Evolutionary conservation across 495 filamentous ascomycete species (phyloP).

Genomic region (Tetracladium setigerum): DNA sequence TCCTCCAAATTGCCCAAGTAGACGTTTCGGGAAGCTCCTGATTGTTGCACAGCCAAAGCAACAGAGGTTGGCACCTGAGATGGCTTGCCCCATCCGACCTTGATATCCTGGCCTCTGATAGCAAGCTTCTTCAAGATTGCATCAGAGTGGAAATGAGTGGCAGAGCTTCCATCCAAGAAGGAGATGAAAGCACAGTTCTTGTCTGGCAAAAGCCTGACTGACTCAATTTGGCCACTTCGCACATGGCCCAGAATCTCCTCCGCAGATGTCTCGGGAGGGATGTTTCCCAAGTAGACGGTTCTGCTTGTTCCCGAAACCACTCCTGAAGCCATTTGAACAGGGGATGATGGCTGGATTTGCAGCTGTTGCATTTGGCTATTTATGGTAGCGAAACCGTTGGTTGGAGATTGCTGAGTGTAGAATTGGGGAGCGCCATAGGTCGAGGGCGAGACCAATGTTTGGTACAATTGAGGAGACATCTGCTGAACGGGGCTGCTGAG

Average conservation of each 20-base stretch:
- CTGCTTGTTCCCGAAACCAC: constrained; percentile 86
- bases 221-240: constrained; percentile 96
- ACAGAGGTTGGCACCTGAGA: constrained; percentile 98
- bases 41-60: constrained; percentile 92
- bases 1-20: constrained; percentile 93
- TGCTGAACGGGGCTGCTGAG: constrained; percentile 43
- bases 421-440: constrained; percentile 66
- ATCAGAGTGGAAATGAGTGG: constrained; percentile 98
- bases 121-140: constrained; percentile 98
- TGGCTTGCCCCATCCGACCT: constrained; percentile 98
- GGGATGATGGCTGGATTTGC: constrained; percentile 48
- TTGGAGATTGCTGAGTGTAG: constrained; percentile 80
- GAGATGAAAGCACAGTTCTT: constrained; percentile 99
- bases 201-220: constrained; percentile 87
- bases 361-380: constrained; percentile 47
- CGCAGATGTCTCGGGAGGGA: constrained; percentile 93
- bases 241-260: constrained; percentile 98
- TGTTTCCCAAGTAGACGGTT: constrained; percentile 96
- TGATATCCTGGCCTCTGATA: constrained; percentile 97
- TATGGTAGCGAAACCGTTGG: constrained; percentile 59
- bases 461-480: constrained; percentile 67
- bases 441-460: constrained; percentile 69
- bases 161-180: constrained; percentile 92
- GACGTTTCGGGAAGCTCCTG: constrained; percentile 94
- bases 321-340: constrained; percentile 67